Evolutionary conservation across 140 eudicot genomes (phyloP).

Genomic region (Ambrosia hybrid): DNA sequence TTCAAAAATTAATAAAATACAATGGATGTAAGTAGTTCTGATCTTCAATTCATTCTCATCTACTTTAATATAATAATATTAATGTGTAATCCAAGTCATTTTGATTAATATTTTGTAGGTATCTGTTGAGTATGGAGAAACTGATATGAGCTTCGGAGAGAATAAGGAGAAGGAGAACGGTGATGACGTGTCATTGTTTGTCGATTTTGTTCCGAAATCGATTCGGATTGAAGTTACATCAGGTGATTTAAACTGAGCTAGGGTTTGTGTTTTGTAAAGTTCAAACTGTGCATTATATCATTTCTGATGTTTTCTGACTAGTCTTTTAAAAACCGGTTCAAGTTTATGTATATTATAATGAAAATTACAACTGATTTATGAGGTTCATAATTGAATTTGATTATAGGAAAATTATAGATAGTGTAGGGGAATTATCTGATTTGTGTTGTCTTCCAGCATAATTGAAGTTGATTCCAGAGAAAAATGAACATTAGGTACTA

Average conservation of each 20-base stretch:
- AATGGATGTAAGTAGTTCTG: slow-evolving; percentile 31
- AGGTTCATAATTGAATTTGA: too few relatives aligned
- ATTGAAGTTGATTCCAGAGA: slow-evolving; percentile 8
- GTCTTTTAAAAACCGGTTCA: too few relatives aligned
- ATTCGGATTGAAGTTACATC: slow-evolving; percentile 41
- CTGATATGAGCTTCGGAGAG: slow-evolving; percentile 36
- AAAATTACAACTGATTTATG: too few relatives aligned
- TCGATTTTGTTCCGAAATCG: slow-evolving; percentile 42
- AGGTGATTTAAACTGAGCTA: slow-evolving; percentile 37
- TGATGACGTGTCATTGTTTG: slow-evolving; percentile 55
- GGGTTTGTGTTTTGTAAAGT: not conserved
- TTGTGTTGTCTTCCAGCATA: not conserved
- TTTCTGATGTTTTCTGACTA: not conserved
- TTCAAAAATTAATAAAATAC: not conserved
- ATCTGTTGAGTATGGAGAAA: slow-evolving; percentile 55
- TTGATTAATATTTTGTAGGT: slow-evolving; percentile 44
- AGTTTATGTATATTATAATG: too few relatives aligned
- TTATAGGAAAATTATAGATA: too few relatives aligned
- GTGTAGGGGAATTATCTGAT: too few relatives aligned
- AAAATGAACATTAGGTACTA: slow-evolving; percentile 6
- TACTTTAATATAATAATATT: not conserved
- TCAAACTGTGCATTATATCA: slow-evolving; percentile 10
- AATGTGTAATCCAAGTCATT: not conserved
- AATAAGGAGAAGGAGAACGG: slow-evolving; percentile 56
- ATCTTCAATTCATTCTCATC: slow-evolving; percentile 5